Evolutionary conservation across 2,329 filamentous ascomycete species (phyloP), one percentile per base, ranked within the genome.

Genomic region (Penicillium sp.): DNA sequence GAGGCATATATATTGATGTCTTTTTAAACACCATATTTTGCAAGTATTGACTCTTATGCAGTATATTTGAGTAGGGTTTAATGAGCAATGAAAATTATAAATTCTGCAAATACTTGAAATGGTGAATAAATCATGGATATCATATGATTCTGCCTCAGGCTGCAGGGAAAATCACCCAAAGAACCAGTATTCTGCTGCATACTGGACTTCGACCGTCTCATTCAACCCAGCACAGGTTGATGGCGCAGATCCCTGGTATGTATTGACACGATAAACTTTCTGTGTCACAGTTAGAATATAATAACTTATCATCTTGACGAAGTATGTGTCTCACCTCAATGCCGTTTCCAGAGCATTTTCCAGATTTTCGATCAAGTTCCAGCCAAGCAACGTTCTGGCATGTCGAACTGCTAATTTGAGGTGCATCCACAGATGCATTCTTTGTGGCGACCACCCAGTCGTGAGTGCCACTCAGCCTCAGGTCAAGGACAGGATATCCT

Each of bases 131-230:
- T 22, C 39, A 42, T 22, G 39, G 19, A 22, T 42, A 22, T 42
- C 39, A 22, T 42, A 42, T 13, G 22, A 42, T 6, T 42, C 10
- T 13, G 10, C 19, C 11, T 42, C 11, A 42, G 3, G 2, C 22
- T 42, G n/a, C n/a, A 42, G 19, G 3, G 10, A 14, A 1, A 6
- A 39, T 71, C 55, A 72, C 19, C 68, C 74, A 57, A 74, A 79
- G 24, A 78, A 76, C 75, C 74, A 78, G 57, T 78, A 78, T 61
- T 78, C 71, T 6, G 76, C 75, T 6, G 73, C 67, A 66, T 79
- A 79, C 21, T 73, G 66, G 22, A 76, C 68, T 50, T 71, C 57
- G 31, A 77, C 64, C 0, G 64, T 70, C 4, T 64, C 57, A 8
- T 65, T 49, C 54, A 72, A 68, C 7, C 67, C 65, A 29, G 65